Evolutionary conservation across 1,284 basidiomycete species (phyloP).

Genomic region (Volvariella volvacea): DNA sequence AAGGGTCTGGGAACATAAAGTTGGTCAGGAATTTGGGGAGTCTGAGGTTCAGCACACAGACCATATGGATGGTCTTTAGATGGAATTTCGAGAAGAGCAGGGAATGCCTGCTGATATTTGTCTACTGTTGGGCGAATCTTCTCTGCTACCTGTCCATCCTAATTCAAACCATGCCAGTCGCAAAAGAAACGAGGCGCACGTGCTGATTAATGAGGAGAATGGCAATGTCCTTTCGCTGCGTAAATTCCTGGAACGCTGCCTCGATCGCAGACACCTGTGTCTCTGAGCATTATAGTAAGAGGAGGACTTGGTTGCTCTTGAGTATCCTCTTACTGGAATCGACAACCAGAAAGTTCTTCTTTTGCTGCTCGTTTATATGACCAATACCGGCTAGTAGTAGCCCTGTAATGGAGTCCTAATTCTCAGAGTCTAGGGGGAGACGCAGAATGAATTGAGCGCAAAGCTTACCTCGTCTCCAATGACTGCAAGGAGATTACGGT

Average conservation of each 20-base stretch:
- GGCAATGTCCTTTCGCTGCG: constrained; percentile 87
- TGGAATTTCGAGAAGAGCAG: constrained; percentile 95
- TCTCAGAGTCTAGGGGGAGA: neutral
- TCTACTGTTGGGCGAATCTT: constrained; percentile 95
- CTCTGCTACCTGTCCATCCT: constrained; percentile 80
- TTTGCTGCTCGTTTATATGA: constrained; percentile 80
- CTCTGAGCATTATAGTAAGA: constrained; percentile 42
- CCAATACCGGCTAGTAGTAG: constrained; percentile 89
- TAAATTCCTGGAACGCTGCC: constrained; percentile 87
- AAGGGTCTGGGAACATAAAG: constrained; percentile 69
- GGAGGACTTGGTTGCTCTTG: constrained; percentile 1
- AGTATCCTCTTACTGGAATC: constrained; percentile 65
- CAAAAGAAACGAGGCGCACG: constrained; percentile 38
- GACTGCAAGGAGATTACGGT: constrained; percentile 83
- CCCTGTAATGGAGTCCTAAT: constrained; percentile 91
- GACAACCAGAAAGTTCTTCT: constrained; percentile 95
- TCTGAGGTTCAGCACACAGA: too few relatives aligned
- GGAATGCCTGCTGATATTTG: constrained; percentile 93
- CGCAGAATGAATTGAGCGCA: neutral
- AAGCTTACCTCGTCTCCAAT: constrained; percentile 86
- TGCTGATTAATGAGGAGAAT: constrained; percentile 97
- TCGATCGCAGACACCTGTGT: constrained; percentile 87
- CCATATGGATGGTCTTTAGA: constrained; percentile 93
- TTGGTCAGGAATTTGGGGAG: too few relatives aligned
- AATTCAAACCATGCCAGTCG: constrained; percentile 8